phyloP scores from a whole-genome alignment of 1,139 yeast species.

The Taphrina pruni region DNA sequence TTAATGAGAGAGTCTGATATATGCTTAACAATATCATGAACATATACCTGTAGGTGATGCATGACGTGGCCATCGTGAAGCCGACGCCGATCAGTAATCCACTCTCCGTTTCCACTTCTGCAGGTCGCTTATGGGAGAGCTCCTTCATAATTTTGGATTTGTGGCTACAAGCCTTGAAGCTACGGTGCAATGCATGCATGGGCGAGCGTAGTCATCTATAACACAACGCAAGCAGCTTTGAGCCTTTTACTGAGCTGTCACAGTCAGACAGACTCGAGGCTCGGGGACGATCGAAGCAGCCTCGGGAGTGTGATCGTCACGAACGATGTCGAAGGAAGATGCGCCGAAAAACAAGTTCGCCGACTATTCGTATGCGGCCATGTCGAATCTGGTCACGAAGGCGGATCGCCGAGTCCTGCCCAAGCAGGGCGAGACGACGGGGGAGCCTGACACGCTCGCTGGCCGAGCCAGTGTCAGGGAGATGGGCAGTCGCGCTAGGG shows the following conservation, averaged over 20 bases:
- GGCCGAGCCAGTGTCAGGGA: constrained; percentile 70
- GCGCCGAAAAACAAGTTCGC: constrained; percentile 29
- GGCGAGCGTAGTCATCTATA: too few relatives aligned
- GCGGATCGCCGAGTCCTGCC: constrained; percentile 61
- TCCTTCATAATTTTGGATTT: constrained; percentile 13
- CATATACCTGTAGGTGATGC: too few relatives aligned
- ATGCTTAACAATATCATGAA: too few relatives aligned
- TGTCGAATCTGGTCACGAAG: constrained; percentile 76
- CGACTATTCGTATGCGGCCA: constrained; percentile 53
- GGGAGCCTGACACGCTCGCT: constrained; percentile 71
- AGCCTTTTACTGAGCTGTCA: too few relatives aligned
- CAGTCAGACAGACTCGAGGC: constrained; percentile 1
- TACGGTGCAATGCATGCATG: background rate
- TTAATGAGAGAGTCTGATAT: too few relatives aligned
- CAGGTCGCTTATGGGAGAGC: background rate
- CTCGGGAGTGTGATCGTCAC: too few relatives aligned
- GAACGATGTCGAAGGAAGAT: constrained; percentile 33
- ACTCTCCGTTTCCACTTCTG: background rate
- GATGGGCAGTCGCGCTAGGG: constrained; percentile 65
- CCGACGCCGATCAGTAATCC: too few relatives aligned
- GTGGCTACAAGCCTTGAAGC: constrained; percentile 6
- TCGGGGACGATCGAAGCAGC: background rate
- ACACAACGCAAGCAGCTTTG: too few relatives aligned
- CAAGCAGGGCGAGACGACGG: constrained; percentile 58
- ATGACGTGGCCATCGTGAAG: too few relatives aligned